Conservation (phyloP, 164 flowering plant genomes). For the Litsea cubeba region DNA sequence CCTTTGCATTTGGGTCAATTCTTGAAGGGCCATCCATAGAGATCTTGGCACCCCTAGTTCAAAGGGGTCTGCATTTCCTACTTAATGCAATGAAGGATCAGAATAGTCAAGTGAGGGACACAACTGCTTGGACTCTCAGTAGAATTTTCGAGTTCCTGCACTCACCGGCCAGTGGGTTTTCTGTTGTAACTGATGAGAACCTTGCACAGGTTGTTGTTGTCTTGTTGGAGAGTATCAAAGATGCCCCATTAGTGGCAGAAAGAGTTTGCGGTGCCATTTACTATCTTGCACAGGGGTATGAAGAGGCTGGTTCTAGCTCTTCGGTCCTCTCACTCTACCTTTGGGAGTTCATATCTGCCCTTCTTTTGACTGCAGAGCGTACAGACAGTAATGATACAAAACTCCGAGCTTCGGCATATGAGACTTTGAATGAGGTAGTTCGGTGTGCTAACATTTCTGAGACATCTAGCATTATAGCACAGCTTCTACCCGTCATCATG, state of each 20-base stretch:
- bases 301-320: constrained; percentile 42
- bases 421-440: constrained; percentile 73
- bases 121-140: constrained; percentile 82
- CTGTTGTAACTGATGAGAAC: constrained; percentile 53
- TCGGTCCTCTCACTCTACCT: constrained; percentile 53
- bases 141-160: constrained; percentile 76
- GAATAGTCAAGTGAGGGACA: constrained; percentile 71
- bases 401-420: constrained; percentile 75
- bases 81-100: constrained; percentile 62
- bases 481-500: constrained; percentile 67
- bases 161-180: constrained; percentile 47
- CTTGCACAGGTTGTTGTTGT: constrained; percentile 45
- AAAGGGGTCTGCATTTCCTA: constrained; percentile 54
- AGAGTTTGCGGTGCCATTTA: constrained; percentile 87
- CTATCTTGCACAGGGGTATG: constrained; percentile 75
- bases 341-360: constrained; percentile 41
- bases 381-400: constrained; percentile 56
- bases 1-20: constrained; percentile 80
- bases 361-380: constrained; percentile 53
- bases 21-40: constrained; percentile 72
- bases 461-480: constrained; percentile 44
- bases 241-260: constrained; percentile 66
- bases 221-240: constrained; percentile 58
- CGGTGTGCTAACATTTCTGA: constrained; percentile 58
- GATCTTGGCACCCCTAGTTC: constrained; percentile 59